Evolutionary conservation across 129 eudicot genomes (phyloP).

Genomic region (carrot (Daucus carota)): DNA sequence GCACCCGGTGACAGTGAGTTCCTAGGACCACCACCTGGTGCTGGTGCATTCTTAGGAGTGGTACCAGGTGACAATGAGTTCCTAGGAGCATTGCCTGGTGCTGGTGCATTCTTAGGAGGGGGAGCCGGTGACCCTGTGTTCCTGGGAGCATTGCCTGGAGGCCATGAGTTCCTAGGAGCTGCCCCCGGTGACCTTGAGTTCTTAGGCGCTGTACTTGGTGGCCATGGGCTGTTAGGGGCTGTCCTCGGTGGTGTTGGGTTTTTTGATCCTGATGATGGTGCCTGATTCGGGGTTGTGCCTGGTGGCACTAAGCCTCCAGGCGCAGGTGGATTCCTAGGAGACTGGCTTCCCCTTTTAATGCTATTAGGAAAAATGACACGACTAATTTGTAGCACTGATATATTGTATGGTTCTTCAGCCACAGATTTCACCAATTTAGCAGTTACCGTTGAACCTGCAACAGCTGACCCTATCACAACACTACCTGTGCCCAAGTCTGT

Average conservation of each 20-base stretch:
- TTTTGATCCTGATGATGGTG: background rate
- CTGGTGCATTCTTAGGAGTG: background rate
- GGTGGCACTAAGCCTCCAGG: background rate
- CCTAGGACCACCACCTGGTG: background rate
- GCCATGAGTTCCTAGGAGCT: background rate
- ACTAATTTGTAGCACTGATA: slow-evolving; percentile 43
- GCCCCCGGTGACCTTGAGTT: too few relatives aligned
- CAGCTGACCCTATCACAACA: slow-evolving; percentile 31
- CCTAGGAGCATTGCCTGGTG: background rate
- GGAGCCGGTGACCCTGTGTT: background rate
- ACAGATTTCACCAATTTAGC: slow-evolving; percentile 31
- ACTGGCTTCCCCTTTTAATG: slow-evolving; percentile 13
- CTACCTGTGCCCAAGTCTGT: slow-evolving; percentile 14
- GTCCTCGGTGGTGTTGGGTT: background rate
- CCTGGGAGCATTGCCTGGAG: background rate
- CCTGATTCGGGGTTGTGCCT: background rate
- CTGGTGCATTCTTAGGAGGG: background rate
- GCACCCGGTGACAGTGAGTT: slow-evolving; percentile 1
- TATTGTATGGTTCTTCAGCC: slow-evolving; percentile 28
- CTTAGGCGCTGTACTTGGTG: background rate
- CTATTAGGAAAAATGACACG: slow-evolving; percentile 29
- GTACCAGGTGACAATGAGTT: background rate
- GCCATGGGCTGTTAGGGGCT: background rate
- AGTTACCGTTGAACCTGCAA: slow-evolving; percentile 20
- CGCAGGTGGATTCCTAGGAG: slow-evolving; percentile 19